Conservation (phyloP, 2,329 filamentous ascomycete species). For the Trichoderma atroviride region DNA sequence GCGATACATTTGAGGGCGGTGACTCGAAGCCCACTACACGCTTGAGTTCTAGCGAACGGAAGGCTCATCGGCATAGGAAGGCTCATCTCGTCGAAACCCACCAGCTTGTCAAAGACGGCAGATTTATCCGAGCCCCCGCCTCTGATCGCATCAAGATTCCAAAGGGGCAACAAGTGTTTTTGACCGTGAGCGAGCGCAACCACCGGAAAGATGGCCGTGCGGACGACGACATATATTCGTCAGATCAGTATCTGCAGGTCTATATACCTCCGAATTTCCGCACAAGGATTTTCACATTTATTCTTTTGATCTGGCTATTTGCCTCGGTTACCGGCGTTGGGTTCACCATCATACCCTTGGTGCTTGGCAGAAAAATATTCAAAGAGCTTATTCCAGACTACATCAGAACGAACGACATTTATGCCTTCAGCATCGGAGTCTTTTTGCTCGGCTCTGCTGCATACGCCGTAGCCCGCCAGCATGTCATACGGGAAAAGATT, state of each 20-base stretch:
- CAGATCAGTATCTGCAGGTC: conserved; percentile 67
- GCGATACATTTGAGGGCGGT: conserved; percentile 54
- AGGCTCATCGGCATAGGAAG: conserved; percentile 45
- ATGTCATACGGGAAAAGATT: conserved; percentile 41
- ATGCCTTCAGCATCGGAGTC: conserved; percentile 89
- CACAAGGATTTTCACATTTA: conserved; percentile 78
- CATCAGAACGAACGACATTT: conserved; percentile 87
- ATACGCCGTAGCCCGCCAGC: conserved; percentile 62
- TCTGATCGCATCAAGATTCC: conserved; percentile 95
- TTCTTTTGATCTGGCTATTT: conserved; percentile 90
- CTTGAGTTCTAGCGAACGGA: conserved; percentile 43
- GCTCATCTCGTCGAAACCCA: conserved; percentile 49
- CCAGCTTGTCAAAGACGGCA: conserved; percentile 69
- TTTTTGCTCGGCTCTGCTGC: conserved; percentile 73
- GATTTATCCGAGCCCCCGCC: conserved; percentile 87
- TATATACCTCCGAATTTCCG: conserved; percentile 87
- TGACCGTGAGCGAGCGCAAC: conserved; percentile 67
- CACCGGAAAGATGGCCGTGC: conserved; percentile 64
- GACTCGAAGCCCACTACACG: conserved; percentile 46
- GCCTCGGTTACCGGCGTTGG: conserved; percentile 84
- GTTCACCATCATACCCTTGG: conserved; percentile 81
- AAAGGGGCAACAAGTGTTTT: conserved; percentile 79
- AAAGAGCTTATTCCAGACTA: conserved; percentile 70
- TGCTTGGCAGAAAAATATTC: conserved; percentile 81
- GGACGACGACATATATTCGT: conserved; percentile 55